A percentile compares a stretch with the other conserved stretches of the same genome.
These are phyloP conservation scores for Fistulinella prunicolor DNA, from an alignment of 768 basidiomycete species.

Conservation along the genomic window DNA sequence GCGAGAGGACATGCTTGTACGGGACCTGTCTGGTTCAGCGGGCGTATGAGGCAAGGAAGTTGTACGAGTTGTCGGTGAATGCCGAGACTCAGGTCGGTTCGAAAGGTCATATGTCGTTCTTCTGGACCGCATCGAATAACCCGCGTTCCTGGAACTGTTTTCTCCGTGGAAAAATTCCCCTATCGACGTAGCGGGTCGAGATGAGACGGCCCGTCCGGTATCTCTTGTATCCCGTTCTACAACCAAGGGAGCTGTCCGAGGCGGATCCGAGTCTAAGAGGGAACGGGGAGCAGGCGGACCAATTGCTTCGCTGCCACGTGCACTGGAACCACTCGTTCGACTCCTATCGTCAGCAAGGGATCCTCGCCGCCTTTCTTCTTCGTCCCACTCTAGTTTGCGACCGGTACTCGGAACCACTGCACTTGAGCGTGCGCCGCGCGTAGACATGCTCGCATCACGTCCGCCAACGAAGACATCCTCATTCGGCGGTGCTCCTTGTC, in stretches of 20 bases:
- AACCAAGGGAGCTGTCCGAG: conserved; percentile 14
- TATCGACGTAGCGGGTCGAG: conserved; percentile 56
- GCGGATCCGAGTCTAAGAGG: conserved; percentile 26
- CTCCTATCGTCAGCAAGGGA: conserved; percentile 18
- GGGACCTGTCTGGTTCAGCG: conserved; percentile 13
- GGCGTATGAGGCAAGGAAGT: conserved; percentile 17
- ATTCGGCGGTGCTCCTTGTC: conserved; percentile 26
- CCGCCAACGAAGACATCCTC: conserved; percentile 38
- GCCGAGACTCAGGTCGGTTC: conserved; percentile 20
- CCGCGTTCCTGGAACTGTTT: conserved; percentile 9
- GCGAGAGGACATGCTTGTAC: conserved; percentile 7
- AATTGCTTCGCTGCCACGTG: conserved; percentile 17
- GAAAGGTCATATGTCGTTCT: conserved; percentile 25
- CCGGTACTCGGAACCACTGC: conserved; percentile 1
- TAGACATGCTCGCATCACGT: conserved; percentile 16
- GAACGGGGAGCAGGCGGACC: conserved; percentile 18
- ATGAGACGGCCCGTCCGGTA: conserved; percentile 11
- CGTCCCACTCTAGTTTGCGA: conserved; percentile 25
- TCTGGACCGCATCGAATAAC: conserved; percentile 19
- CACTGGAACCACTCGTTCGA: conserved; percentile 22
- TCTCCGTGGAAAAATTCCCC: conserved; percentile 41
- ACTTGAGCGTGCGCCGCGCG: conserved; percentile 17
- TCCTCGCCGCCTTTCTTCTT: conserved; percentile 21
- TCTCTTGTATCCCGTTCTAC: conserved; percentile 23
- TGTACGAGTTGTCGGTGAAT: conserved; percentile 11